Base-by-base conservation (phyloP, 148 eudicot species). In the Amaranthus cruentus region DNA sequence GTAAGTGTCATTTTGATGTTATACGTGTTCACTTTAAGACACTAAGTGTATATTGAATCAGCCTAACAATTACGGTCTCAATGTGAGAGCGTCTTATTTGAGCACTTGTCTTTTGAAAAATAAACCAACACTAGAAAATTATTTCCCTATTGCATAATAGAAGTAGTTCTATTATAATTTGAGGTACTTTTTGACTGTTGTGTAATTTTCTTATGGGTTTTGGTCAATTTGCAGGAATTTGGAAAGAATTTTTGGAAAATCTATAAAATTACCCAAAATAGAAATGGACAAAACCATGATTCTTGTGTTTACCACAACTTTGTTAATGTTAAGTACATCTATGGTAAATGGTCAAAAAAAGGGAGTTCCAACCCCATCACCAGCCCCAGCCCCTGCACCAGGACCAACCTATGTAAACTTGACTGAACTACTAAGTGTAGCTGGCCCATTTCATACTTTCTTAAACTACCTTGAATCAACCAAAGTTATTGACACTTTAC, bases 391-490 rank as follows among this genome's bases (percentile, higher is more conserved):
- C 15, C 98, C 97, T 0, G 93, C 91, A 6, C 97, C 96, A 0
- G 83, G 82, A 0, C 88, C 96, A 7, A 84, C 71, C 46, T 73
- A 73, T n/a, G 91, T 83, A 10, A 94, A 94, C 90, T 76, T 94
- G 47, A 88, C 97, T 7, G 73, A 84, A 4, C 71, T 94, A 18
- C 93, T 94, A 15, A 79, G 84, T 9, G 92, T 88, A 0, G 96
- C 98, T 2, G 98, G 98, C 58, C 98, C 98, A 6, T 91, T 84
- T 80, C 81, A 78, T 59, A 94, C 88, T 56, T 94, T 91, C 86
- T 87, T 91, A 44, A 42, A 75, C 74, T 86, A 84, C 79, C 90
- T 91, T 7, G 59, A 85, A 68, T 79, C 91, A 13, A 88, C 93
- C n/a, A 87, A 89, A 76, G 87, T 86, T 64, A 75, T 94, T 13